Evolutionary conservation across 257 asterid species (phyloP), one percentile per base, ranked within the genome.

Genomic region (Solanum verrucosum): DNA sequence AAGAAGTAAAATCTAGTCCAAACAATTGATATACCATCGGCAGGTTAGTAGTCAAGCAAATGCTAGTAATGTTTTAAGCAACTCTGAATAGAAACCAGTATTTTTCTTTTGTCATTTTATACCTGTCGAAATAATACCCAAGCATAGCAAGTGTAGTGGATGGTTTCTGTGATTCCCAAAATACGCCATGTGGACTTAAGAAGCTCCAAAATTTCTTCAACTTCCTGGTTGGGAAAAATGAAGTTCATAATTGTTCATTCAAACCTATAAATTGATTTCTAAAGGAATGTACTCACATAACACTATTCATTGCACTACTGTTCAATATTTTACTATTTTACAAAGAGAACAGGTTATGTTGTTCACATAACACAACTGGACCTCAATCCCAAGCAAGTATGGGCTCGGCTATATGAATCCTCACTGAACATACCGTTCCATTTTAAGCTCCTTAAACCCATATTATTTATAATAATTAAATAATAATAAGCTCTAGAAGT

Each of bases 41-140:
- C 42, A 29, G 34, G 40, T 27, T 81, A 81, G 16, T 18, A 46
- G 27, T 46, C 85, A 46, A 81, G 42, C 27, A 81, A 46, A 81
- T 81, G 85, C 16, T 44, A 29, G 27, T 81, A 46, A 81, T 29
- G 20, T 46, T 81, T 81, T 18, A 81, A 81, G 85, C 85, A 81
- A 81, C 84, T 81, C 68, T 46, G 67, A 79, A 44, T 46, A 44
- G 70, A 52, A 87, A 56, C 34, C 42, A 78, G 7, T 37, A 27
- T 18, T 42, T 18, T 42, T 72, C 29, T 20, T 86, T 44, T 29
- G 71, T 78, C 83, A 86, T 87, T 86, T 40, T 65, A 85, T 93
- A 96, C 99, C 98, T 97, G 98, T 73, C 98, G 98, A 90, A 95
- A 97, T 87, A 96, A 88, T 89, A 95, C 98, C 98, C 99, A 97